These are phyloP conservation scores for Irineochytrium annulatum DNA, from an alignment of 192 early-diverging fungal genomes.

Conservation along the genomic window DNA sequence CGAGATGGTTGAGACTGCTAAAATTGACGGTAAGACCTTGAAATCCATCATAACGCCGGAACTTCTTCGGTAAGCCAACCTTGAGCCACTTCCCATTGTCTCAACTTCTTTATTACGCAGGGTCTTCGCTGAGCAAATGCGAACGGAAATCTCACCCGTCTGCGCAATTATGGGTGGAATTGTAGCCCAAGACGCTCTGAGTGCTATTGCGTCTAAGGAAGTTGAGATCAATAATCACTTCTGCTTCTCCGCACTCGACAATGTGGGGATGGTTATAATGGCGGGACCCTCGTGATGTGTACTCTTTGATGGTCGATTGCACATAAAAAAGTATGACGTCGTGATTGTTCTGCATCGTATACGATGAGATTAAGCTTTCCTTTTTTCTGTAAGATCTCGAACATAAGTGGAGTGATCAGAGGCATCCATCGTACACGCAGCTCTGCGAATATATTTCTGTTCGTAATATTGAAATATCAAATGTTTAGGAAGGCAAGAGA, in stretches of 20 bases:
- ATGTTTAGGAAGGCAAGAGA: too few species aligned
- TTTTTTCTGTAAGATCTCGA: too few species aligned
- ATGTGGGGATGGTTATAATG: conserved; percentile 7
- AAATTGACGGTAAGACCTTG: not conserved
- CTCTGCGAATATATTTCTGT: too few species aligned
- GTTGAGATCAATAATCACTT: conserved; percentile 82
- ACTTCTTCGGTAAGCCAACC: conserved; percentile 1
- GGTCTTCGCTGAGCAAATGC: conserved; percentile 41
- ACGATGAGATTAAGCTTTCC: too few species aligned
- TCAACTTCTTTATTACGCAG: conserved; percentile 23
- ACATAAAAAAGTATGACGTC: too few species aligned
- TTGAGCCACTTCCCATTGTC: not conserved
- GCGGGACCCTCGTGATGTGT: too few species aligned
- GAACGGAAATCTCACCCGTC: conserved; percentile 71
- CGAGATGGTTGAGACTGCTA: not conserved
- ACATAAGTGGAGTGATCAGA: too few species aligned
- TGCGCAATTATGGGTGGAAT: conserved; percentile 86
- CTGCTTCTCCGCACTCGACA: conserved; percentile 12
- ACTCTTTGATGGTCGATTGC: too few species aligned
- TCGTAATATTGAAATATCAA: too few species aligned
- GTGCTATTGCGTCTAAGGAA: conserved; percentile 76
- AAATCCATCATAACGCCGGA: conserved; percentile 1
- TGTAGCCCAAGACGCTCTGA: conserved; percentile 86
- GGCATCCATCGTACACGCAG: too few species aligned
- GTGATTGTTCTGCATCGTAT: too few species aligned